Base-by-base conservation (phyloP, 495 filamentous ascomycete species). In the Tirmania nivea region DNA sequence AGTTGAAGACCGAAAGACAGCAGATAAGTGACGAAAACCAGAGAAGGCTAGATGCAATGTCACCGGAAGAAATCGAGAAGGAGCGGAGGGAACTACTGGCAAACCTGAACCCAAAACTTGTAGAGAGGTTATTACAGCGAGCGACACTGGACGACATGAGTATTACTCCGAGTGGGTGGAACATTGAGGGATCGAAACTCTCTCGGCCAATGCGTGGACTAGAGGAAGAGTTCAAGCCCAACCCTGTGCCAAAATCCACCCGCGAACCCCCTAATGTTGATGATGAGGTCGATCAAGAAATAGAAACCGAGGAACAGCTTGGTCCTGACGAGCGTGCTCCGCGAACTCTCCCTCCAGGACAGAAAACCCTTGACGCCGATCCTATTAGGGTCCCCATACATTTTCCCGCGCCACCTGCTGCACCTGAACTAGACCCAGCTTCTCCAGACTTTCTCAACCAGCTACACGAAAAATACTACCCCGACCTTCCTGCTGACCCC, bases 391-490 rank as follows among this genome's bases (percentile, higher is more conserved):
- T 83, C 10, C 80, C 82, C 64, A 81, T 84, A 60, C 82, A 80
- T 25, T 68, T 60, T 7, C 73, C 74, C 20, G 71, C 73, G 58
- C 55, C 72, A 58, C 53, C 75, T 56, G 57, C 59, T 60, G 45
- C 68, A 59, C 35, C 61, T 67, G 78, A 81, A 36, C 81, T 94
- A 52, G 86, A 97, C 66, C 90, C 87, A 0, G 70, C 73, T 19
- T 81, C 83, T 50, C 79, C 85, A 0, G 74, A 81, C 58, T 96
- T 97, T 71, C 80, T 94, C 50, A 66, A 72, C 20, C 78, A 82
- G 55, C 77, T 97, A 10, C 87, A 94, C 71, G 65, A 75, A 1
- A 93, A 89, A 66, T 97, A 90, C 74, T 97, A 94, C 72, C 89
- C 90, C 17, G 70, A 76, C 54, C 80, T 94, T 3, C 75, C 89